Evolutionary conservation across 306 rosid species (phyloP), one percentile per base, ranked within the genome.

Genomic region (Vigna radiata): DNA sequence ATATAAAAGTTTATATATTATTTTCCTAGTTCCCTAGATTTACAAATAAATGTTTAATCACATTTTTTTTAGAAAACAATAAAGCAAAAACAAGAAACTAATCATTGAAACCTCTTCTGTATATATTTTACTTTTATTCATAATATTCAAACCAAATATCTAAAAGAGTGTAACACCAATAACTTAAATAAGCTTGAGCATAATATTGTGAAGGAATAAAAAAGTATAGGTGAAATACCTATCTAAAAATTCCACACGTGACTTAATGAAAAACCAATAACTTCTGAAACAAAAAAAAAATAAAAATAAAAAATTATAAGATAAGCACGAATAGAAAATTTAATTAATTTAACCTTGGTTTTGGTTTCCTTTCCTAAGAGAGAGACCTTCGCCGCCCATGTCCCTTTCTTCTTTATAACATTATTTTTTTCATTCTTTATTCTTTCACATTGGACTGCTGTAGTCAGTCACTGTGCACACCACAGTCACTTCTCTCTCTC

Each of bases 391-490:
- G 73, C 25, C 49, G 12, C 52, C 41, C 41, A 7, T 59, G 76
- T 56, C 62, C n/a, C 70, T 59, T 78, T 78, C 70, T 56, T 25
- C 16, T 17, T 7, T 9, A 3, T 15, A 1, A 37, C 25, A 8
- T 29, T 75, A 29, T 44, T 77, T 31, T 53, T 33, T 21, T n/a
- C 65, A 60, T 72, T 79, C 3, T 73, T 63, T 81, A 66, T 55
- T 70, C 49, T 17, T 31, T 82, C 76, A 46, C 63, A 59, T 65
- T 77, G 80, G 73, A 74, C 56, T 68, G 63, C 81, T 82, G 82
- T 61, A 41, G 77, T 53, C 77, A 82, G 77, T 73, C 82, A 77
- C 76, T 54, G 55, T 68, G n/a, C 39, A 29, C 18, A 69, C n/a
- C 83, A 70, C 79, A 43, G 23, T 62, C 66, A 41, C 61, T 67